Evolutionary conservation across 169 alveolate species (phyloP).

Genomic region (Cyclospora cayetanensis): DNA sequence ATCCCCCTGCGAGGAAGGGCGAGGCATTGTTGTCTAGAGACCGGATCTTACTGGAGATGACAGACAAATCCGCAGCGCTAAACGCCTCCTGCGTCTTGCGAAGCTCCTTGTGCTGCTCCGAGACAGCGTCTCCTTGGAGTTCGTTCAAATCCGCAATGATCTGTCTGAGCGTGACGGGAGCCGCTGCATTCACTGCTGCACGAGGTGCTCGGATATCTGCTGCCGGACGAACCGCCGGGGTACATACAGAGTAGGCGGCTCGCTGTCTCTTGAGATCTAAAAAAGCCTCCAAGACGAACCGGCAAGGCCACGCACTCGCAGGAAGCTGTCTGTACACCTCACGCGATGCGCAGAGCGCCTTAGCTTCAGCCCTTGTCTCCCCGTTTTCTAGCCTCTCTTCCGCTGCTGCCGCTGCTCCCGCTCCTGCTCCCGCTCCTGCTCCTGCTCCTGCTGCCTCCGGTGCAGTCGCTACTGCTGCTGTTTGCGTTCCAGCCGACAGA

Average conservation of each 20-base stretch:
- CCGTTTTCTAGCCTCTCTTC: neutral
- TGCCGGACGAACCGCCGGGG: constrained; percentile 18
- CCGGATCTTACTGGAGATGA: neutral
- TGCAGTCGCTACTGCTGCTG: neutral
- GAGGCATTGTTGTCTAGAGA: neutral
- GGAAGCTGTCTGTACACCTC: neutral
- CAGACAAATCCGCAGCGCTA: neutral
- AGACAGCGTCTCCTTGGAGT: neutral
- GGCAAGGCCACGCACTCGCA: constrained; percentile 26
- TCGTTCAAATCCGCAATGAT: neutral
- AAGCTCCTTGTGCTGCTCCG: neutral
- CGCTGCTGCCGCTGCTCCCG: neutral
- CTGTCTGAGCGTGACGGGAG: neutral
- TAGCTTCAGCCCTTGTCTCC: too few relatives aligned
- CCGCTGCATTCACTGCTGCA: neutral
- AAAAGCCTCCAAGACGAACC: constrained; percentile 13
- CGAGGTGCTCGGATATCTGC: neutral
- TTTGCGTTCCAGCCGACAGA: neutral
- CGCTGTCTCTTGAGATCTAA: constrained; percentile 11
- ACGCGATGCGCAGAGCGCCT: neutral
- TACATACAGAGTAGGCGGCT: constrained; percentile 23
- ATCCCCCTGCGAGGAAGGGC: constrained; percentile 13
- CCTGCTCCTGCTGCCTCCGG: neutral
- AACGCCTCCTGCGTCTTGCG: neutral
- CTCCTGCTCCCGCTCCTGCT: neutral